These are phyloP conservation scores for Cordyceps tenuipes DNA, from an alignment of 2,329 filamentous ascomycete species.

Conservation along the genomic window DNA sequence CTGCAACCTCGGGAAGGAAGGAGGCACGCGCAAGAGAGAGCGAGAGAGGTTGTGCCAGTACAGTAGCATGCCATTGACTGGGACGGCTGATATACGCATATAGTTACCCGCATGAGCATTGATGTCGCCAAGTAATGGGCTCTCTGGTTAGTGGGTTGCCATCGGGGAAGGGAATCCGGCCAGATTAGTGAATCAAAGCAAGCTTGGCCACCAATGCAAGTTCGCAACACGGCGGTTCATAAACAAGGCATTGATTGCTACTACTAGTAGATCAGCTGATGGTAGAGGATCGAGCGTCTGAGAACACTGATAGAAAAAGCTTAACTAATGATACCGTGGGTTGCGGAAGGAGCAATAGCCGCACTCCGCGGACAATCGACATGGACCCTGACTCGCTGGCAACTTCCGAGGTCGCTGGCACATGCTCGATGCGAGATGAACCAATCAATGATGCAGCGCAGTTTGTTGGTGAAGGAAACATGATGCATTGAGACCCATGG, in stretches of 20 bases:
- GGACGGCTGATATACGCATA: not conserved
- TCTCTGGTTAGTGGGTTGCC: not conserved
- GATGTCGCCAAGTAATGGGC: not conserved
- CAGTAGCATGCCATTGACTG: too few species aligned
- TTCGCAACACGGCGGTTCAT: too few species aligned
- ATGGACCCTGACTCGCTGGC: slow-evolving; percentile 1
- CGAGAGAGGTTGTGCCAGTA: too few species aligned
- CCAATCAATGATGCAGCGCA: not conserved
- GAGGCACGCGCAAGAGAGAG: too few species aligned
- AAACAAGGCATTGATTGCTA: too few species aligned
- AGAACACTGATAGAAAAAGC: not conserved
- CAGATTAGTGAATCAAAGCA: too few species aligned
- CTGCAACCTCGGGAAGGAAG: not conserved
- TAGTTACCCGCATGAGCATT: not conserved
- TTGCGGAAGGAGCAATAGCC: not conserved
- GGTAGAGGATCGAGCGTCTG: not conserved
- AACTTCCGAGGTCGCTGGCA: not conserved
- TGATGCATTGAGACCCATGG: not conserved
- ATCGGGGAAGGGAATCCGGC: too few species aligned
- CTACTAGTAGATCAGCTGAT: too few species aligned
- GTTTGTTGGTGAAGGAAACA: not conserved
- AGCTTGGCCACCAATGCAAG: too few species aligned
- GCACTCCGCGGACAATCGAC: not conserved
- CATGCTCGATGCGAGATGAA: not conserved
- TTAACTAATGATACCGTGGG: not conserved